These are phyloP conservation scores for Plenodomus biglobosus DNA, from an alignment of 2,329 filamentous ascomycete species.

Conservation along the genomic window DNA sequence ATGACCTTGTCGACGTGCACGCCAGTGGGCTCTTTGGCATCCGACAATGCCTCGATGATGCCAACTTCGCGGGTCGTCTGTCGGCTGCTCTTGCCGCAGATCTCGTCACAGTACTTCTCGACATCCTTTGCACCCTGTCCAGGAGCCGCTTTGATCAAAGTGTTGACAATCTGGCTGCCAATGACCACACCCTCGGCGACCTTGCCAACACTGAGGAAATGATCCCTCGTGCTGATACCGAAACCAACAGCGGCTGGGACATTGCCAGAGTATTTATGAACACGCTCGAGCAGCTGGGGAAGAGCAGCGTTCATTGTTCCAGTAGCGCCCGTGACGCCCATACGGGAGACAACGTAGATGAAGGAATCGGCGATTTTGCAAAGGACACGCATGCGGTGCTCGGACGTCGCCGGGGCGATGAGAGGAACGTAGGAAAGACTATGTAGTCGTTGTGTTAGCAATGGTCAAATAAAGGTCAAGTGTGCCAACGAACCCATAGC, in stretches of 20 bases:
- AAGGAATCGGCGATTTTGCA: slow-evolving; percentile 98
- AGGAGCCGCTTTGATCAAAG: slow-evolving; percentile 67
- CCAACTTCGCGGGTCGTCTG: slow-evolving; percentile 66
- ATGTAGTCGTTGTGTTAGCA: slow-evolving; percentile 12
- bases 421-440: slow-evolving; percentile 94
- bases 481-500: slow-evolving; percentile 59
- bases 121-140: slow-evolving; percentile 72
- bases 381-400: slow-evolving; percentile 89
- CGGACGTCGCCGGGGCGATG: slow-evolving; percentile 90
- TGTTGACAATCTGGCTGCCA: slow-evolving; percentile 90
- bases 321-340: slow-evolving; percentile 92
- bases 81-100: slow-evolving; percentile 60
- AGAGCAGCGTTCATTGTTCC: slow-evolving; percentile 80
- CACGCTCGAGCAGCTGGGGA: slow-evolving; percentile 76
- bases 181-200: slow-evolving; percentile 95
- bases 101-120: slow-evolving; percentile 80
- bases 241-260: slow-evolving; percentile 92
- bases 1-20: slow-evolving; percentile 72
- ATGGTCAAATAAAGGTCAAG: background rate
- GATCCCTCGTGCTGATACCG: slow-evolving; percentile 91
- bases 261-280: slow-evolving; percentile 90
- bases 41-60: slow-evolving; percentile 67
- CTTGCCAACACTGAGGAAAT: slow-evolving; percentile 81
- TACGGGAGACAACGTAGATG: slow-evolving; percentile 96
- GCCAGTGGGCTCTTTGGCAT: slow-evolving; percentile 61